Evolutionary conservation across 768 basidiomycete species (phyloP).

Genomic region (Collybia sordida): DNA sequence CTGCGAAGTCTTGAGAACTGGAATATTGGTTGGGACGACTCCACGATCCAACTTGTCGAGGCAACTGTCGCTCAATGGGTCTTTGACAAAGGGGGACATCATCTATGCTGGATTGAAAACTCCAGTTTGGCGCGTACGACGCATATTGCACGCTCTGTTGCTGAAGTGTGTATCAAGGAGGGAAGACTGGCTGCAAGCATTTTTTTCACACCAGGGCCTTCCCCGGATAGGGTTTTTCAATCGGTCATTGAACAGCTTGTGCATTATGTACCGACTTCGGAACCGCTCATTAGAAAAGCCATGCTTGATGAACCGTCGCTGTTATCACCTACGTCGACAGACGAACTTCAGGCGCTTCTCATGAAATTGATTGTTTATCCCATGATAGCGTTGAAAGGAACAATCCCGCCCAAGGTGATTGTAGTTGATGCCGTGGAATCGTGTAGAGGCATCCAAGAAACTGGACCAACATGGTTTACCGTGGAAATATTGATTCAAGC

Average conservation of each 20-base stretch:
- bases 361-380: conserved; percentile 12
- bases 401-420: conserved; percentile 12
- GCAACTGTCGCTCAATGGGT: conserved; percentile 13
- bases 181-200: conserved; percentile 14
- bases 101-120: conserved; percentile 17
- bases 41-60: conserved; percentile 5
- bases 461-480: conserved; percentile 10
- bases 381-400: conserved; percentile 10
- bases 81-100: conserved; percentile 13
- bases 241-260: conserved; percentile 12
- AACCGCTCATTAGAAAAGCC: conserved; percentile 10
- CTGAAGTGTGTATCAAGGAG: conserved; percentile 14
- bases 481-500: conserved; percentile 14
- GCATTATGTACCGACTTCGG: conserved; percentile 7
- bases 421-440: conserved; percentile 13
- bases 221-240: conserved; percentile 7
- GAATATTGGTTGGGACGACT: conserved; percentile 10
- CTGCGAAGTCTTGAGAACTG: conserved; percentile 6
- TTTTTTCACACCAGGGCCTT: conserved; percentile 7
- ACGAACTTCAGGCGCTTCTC: conserved; percentile 13
- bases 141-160: conserved; percentile 10
- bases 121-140: conserved; percentile 11
- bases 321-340: conserved; percentile 9
- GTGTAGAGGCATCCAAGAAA: conserved; percentile 2
- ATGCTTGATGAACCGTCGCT: conserved; percentile 11